These are phyloP conservation scores for Nemania sp. DNA, from an alignment of 2,329 filamentous ascomycete genomes.

Conservation along the genomic window DNA sequence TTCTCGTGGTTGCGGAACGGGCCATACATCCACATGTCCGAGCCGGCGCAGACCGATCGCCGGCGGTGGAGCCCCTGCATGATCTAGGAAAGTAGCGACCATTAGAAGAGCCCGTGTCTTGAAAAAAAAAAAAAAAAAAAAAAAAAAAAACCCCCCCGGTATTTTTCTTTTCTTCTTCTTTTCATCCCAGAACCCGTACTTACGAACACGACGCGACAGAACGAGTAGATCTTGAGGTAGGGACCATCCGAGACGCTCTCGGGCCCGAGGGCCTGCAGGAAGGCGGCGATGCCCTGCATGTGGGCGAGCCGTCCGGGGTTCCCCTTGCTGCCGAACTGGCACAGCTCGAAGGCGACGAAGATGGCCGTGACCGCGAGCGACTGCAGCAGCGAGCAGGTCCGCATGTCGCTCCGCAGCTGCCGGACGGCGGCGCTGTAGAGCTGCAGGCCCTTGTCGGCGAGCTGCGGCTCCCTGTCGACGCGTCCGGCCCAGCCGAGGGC, in stretches of 20 bases:
- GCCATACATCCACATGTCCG: constrained; percentile 23
- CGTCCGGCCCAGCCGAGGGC: constrained; percentile 32
- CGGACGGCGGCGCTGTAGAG: constrained; percentile 29
- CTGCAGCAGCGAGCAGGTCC: constrained; percentile 22
- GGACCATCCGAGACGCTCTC: constrained; percentile 26
- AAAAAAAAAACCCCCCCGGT: no score
- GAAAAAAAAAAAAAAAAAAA: no score
- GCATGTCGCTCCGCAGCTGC: constrained; percentile 27
- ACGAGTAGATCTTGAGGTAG: constrained; percentile 27
- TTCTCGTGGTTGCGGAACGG: constrained; percentile 25
- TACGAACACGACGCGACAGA: constrained; percentile 30
- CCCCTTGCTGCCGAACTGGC: constrained; percentile 29
- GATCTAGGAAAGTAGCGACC: constrained; percentile 17
- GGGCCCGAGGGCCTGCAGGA: constrained; percentile 25
- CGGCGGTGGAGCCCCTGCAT: constrained; percentile 25
- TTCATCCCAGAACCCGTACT: no score
- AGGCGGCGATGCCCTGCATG: constrained; percentile 27
- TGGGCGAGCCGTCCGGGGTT: constrained; percentile 31
- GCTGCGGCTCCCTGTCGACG: constrained; percentile 18
- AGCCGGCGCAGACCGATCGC: constrained; percentile 23
- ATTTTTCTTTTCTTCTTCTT: no score
- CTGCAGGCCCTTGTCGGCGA: constrained; percentile 29
- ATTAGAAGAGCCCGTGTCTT: no score
- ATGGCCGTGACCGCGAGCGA: constrained; percentile 27
- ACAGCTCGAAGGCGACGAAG: constrained; percentile 31